These are phyloP conservation scores for Cyclotella kingstonii DNA, from an alignment of 108 stramenopile species.

Conservation along the genomic window DNA sequence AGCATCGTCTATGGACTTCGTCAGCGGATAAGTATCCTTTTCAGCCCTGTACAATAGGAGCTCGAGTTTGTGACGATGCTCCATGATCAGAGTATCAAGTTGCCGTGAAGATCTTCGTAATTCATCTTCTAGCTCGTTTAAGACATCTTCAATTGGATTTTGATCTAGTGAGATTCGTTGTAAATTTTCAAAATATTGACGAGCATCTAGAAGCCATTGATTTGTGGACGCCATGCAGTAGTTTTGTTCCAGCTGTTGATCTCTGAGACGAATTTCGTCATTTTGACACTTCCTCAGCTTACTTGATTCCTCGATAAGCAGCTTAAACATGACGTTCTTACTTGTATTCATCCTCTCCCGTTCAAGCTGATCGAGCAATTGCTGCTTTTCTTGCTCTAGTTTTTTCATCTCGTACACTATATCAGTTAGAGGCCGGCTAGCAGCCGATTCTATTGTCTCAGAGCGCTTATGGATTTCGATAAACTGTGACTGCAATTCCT, in stretches of 20 bases:
- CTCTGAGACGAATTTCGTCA: slow-evolving; percentile 56
- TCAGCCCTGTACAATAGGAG: slow-evolving; percentile 6
- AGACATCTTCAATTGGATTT: not conserved
- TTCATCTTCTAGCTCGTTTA: slow-evolving; percentile 9
- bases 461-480: slow-evolving; percentile 69
- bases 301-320: slow-evolving; percentile 30
- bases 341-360: slow-evolving; percentile 13
- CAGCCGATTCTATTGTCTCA: slow-evolving; percentile 27
- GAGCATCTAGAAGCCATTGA: slow-evolving; percentile 8
- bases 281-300: slow-evolving; percentile 70
- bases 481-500: slow-evolving; percentile 72
- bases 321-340: slow-evolving; percentile 10
- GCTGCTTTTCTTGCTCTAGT: slow-evolving; percentile 58
- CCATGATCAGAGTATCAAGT: slow-evolving; percentile 1
- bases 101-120: slow-evolving; percentile 2
- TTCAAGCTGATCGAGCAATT: slow-evolving; percentile 31
- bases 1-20: not conserved
- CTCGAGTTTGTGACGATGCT: slow-evolving; percentile 4
- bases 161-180: not conserved
- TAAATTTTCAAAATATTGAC: not conserved
- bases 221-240: slow-evolving; percentile 6
- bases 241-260: slow-evolving; percentile 28
- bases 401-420: slow-evolving; percentile 48
- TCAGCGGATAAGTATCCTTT: not conserved
- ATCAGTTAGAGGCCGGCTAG: slow-evolving; percentile 18